Base-by-base conservation (phyloP, 176 grass and related monocot species). In the Oryza meridionalis region DNA sequence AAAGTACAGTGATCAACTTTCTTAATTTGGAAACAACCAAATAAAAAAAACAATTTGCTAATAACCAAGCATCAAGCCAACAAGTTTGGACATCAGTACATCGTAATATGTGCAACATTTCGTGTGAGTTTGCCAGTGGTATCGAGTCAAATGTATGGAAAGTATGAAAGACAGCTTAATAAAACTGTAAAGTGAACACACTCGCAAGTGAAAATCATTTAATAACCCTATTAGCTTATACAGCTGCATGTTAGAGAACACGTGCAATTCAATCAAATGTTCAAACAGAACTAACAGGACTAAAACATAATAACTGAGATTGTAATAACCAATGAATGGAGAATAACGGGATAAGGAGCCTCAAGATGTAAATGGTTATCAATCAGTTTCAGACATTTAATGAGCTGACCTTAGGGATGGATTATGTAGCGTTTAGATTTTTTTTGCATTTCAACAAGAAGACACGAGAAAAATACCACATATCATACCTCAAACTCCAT, bases 401-500 rank as follows among this genome's bases (percentile, higher is more conserved):
- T 77, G 70, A 78, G 35, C 9, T 68, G 58, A 11, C 22, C n/a
- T 37, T 6, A 70, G 4, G 46, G 35, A 59, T 11, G 17, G 46
- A 87, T 19, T 19, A 76, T 64, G 65, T 19, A 81, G 69, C 50
- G 5, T 61, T 26, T 27, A 77, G 40, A 9, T 37, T 50, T 15
- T 29, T 51, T 3, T 19, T 73, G 3, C 32, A n/a, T 61, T 69
- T 61, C n/a, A 49, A 11, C 13, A 79, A 78, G 15, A 53, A 71
- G 75, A 74, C 17, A 79, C 11, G 82, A 83, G 53, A 79, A 31
- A 17, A 70, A 4, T 53, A n/a, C 73, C 69, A 25, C 27, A 82
- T 78, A 71, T 59, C 43, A 65, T 88, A 97, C 94, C 94, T 94
- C 82, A 94, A 84, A 86, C 70, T 58, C 65, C 68, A 75, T 94